Percentiles rank a stretch among this genome's conserved stretches.
Conservation (phyloP, 2,329 filamentous ascomycete species). For the Neonectria ditissima region DNA sequence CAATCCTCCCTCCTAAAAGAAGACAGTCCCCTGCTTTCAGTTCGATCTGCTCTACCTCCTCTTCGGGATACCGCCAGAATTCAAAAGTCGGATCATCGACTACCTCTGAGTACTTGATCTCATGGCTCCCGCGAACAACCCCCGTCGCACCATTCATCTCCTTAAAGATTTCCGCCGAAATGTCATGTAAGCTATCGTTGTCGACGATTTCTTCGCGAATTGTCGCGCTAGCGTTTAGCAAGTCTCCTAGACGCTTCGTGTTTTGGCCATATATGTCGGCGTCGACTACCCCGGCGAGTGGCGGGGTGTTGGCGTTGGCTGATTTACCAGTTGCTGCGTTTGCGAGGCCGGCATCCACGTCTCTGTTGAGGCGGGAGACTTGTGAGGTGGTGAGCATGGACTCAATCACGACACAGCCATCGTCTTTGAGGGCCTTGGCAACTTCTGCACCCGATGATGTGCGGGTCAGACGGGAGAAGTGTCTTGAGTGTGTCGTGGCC, state of each 20-base stretch:
- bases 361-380: no score
- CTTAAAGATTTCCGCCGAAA: neutral
- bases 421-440: no score
- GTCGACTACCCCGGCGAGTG: no score
- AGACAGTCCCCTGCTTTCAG: neutral
- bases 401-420: no score
- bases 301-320: no score
- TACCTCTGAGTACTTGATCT: neutral
- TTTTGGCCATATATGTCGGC: neutral
- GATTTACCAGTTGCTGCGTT: no score
- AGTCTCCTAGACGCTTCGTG: neutral
- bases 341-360: no score
- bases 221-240: neutral
- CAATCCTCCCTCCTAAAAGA: neutral
- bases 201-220: neutral
- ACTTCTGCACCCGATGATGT: no score
- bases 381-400: no score
- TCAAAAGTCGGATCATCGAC: neutral
- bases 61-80: no score
- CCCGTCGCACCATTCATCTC: neutral
- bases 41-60: neutral
- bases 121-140: neutral
- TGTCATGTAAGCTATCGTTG: neutral
- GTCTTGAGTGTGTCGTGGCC: no score
- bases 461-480: no score